phyloP scores from a whole-genome alignment of 805 yeast genomes.

The Nakazawaea molendinolei region DNA sequence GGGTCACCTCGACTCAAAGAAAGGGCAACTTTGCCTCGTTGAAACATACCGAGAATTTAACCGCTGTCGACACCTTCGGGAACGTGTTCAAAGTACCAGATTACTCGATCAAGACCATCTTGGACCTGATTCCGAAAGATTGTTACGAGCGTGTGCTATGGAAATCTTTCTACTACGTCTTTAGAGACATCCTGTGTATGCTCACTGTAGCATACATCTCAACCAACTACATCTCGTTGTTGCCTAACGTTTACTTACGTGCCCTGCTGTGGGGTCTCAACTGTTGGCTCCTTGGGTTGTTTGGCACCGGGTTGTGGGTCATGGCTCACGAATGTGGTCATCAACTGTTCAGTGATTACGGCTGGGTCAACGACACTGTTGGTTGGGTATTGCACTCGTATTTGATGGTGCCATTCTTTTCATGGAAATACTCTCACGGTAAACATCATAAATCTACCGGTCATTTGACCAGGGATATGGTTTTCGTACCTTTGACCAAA shows the following conservation, averaged over 20 bases:
- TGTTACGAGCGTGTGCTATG: conserved; percentile 49
- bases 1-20: conserved; percentile 20
- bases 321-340: conserved; percentile 64
- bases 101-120: conserved; percentile 49
- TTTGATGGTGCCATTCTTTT: conserved; percentile 51
- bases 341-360: conserved; percentile 52
- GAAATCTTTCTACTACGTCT: conserved; percentile 44
- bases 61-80: conserved; percentile 56
- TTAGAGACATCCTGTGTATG: conserved; percentile 45
- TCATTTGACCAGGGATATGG: conserved; percentile 53
- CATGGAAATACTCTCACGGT: conserved; percentile 55
- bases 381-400: conserved; percentile 60
- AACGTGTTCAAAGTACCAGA: conserved; percentile 55
- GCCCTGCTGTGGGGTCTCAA: conserved; percentile 36
- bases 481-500: conserved; percentile 49
- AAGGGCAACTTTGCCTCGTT: conserved; percentile 38
- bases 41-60: conserved; percentile 24
- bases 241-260: conserved; percentile 28
- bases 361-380: conserved; percentile 43
- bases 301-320: conserved; percentile 56
- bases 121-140: conserved; percentile 52
- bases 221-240: conserved; percentile 34
- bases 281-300: conserved; percentile 38
- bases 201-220: conserved; percentile 35
- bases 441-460: conserved; percentile 64